Percentiles rank a stretch among this genome's conserved stretches.
phyloP scores from a whole-genome alignment of 306 rosid genomes.

The Cyclanthera cordifolia region DNA sequence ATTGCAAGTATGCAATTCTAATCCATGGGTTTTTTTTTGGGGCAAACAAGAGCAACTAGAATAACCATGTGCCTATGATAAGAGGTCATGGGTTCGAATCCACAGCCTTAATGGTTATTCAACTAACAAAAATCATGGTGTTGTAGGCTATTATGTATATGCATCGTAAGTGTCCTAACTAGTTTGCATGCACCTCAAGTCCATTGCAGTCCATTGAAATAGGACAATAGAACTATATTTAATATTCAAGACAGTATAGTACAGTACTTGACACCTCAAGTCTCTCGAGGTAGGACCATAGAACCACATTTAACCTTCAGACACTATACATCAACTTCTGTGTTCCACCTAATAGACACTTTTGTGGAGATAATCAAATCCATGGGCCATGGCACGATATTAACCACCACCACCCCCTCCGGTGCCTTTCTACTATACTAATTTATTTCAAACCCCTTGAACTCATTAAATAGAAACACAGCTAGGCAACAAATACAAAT shows the following conservation, averaged over 20 bases:
- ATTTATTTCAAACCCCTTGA: conserved; percentile 1
- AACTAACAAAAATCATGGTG: no score
- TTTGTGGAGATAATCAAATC: background rate
- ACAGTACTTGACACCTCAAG: background rate
- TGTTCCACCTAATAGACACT: background rate
- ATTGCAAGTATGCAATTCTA: background rate
- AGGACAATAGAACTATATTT: no score
- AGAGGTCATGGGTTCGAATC: no score
- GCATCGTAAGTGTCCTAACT: background rate
- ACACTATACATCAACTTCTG: background rate
- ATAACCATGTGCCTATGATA: no score
- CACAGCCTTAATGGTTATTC: no score
- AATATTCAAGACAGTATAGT: no score
- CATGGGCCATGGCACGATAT: background rate
- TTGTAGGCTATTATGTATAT: no score
- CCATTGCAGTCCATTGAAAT: no score
- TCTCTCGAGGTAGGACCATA: background rate
- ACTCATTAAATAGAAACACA: background rate
- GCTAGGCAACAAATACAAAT: background rate
- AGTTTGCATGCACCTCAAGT: no score
- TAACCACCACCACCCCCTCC: no score
- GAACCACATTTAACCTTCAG: background rate
- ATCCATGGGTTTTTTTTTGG: background rate
- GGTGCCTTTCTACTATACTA: background rate
- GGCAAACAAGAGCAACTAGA: background rate